phyloP scores from a whole-genome alignment of 805 yeast species.

The Maudiozyma pseudohumilis region DNA sequence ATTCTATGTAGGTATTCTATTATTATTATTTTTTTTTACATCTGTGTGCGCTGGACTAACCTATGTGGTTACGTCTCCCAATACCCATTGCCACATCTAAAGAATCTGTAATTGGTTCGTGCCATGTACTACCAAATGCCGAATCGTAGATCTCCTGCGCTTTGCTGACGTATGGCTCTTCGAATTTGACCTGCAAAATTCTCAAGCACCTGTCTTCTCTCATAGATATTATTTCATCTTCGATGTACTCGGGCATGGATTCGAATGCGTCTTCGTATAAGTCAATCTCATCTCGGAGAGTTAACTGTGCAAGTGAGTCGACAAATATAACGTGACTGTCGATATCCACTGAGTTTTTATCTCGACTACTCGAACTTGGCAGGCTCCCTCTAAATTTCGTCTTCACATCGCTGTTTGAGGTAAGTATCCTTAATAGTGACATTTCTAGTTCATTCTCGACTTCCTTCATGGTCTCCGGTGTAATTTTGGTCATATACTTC shows the following conservation, averaged over 20 bases:
- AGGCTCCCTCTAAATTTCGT: too few relatives aligned
- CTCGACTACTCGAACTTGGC: neutral
- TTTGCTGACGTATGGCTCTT: conserved; percentile 37
- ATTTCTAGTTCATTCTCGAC: conserved; percentile 38
- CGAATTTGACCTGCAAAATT: conserved; percentile 19
- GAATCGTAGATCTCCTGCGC: conserved; percentile 59
- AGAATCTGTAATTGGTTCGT: conserved; percentile 73
- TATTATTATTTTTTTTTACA: too few relatives aligned
- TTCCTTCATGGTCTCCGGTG: conserved; percentile 22
- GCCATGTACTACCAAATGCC: conserved; percentile 37
- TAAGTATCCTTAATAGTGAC: conserved; percentile 43
- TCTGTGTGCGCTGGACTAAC: too few relatives aligned
- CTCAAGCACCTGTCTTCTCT: conserved; percentile 22
- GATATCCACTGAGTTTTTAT: conserved; percentile 7
- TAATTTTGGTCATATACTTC: conserved; percentile 9
- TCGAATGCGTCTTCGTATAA: conserved; percentile 35
- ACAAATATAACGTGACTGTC: conserved; percentile 24
- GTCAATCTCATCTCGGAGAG: conserved; percentile 19
- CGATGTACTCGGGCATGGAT: conserved; percentile 32
- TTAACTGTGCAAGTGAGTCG: conserved; percentile 28
- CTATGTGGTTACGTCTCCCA: conserved; percentile 4
- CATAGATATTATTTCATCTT: conserved; percentile 31
- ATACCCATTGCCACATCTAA: conserved; percentile 55
- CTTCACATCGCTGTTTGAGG: conserved; percentile 13
- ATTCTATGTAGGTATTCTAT: too few relatives aligned